Base-by-base conservation (phyloP, 1,284 basidiomycete species). In the Agroathelia rolfsii region DNA sequence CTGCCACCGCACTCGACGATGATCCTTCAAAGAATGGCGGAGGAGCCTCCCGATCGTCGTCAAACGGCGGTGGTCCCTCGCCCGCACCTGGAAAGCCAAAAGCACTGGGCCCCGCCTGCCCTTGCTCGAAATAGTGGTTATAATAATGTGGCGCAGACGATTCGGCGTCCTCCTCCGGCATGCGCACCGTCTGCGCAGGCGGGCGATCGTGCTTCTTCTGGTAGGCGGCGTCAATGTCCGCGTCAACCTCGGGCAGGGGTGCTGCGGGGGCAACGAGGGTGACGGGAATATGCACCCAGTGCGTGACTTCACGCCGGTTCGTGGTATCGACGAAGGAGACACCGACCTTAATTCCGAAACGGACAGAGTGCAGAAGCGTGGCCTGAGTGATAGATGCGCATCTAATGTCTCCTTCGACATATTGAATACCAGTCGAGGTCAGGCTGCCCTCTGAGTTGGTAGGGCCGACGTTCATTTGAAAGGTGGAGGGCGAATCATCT, bases 61-160 rank as follows among this genome's bases (percentile, higher is more conserved):
- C 83, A 43, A 86, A 86, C 3, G 82, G 82, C 26, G 83, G 83
- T 10, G 82, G 82, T n/a, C n/a, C n/a, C n/a, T n/a, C n/a, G n/a
- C n/a, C n/a, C 0, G 79, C 80, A 35, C 66, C 70, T 24, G 54
- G 58, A n/a, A n/a, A n/a, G 13, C 64, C 56, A 16, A 66, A 51
- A 44, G 66, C 72, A 46, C 82, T 85, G 14, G 82, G 83, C 5
- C 82, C 82, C 5, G 82, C 76, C 49, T 72, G 70, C 41, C 69
- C 69, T 42, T 69, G 69, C 20, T 73, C 69, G n/a, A n/a, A n/a
- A n/a, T n/a, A n/a, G n/a, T n/a, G n/a, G n/a, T n/a, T n/a, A n/a
- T n/a, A n/a, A 49, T 81, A 81, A 45, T 66, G 61, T 28, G 77
- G 81, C 7, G 65, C 70, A 3, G 61, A 61, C 20, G 55, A 48